Evolutionary conservation across 345 rosid species (phyloP), one percentile per base, ranked within the genome.

Genomic region (Sonneratia alba): DNA sequence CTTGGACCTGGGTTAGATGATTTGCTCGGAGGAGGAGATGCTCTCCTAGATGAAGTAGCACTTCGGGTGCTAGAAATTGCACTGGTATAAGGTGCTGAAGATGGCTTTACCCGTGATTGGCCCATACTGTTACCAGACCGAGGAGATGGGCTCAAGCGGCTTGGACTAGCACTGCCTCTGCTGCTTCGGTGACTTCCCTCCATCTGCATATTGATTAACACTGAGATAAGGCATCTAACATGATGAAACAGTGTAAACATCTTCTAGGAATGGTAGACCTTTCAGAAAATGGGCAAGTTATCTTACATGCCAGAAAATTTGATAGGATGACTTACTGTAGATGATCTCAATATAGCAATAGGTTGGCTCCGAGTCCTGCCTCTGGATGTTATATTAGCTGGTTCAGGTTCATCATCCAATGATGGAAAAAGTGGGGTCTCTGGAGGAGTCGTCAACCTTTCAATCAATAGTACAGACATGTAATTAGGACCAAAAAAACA

Each of bases 401-500:
- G 78, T 18, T 78, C 84, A 9, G 90, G 90, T 69, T 89, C 94
- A 72, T 95, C 96, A 62, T 95, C 98, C 92, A 95, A 71, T 1
- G 94, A 92, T 72, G 88, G 94, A 80, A 95, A 95, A 72, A 95
- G 97, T 4, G 99, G 99, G 62, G 99, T 90, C 65, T 95, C 98
- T 0, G 99, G 99, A 70, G 99, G 98, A 81, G 98, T 92, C 85
- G 92, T 79, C 74, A 95, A 86, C 99, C 99, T 95, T 81, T 73
- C 83, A 77, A 76, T 78, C 71, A 78, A 69, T 51, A 85, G 49
- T 55, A 79, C 72, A 43, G 37, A 76, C 71, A 79, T 70, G 75
- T 70, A 57, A 72, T 84, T 76, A 88, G 78, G 69, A 61, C 71
- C 73, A 75, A 38, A 53, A 77, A 16, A 67, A 36, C 48, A 47